Conservation (phyloP, 2,329 filamentous ascomycete genomes). For the Cercospora sesami region DNA sequence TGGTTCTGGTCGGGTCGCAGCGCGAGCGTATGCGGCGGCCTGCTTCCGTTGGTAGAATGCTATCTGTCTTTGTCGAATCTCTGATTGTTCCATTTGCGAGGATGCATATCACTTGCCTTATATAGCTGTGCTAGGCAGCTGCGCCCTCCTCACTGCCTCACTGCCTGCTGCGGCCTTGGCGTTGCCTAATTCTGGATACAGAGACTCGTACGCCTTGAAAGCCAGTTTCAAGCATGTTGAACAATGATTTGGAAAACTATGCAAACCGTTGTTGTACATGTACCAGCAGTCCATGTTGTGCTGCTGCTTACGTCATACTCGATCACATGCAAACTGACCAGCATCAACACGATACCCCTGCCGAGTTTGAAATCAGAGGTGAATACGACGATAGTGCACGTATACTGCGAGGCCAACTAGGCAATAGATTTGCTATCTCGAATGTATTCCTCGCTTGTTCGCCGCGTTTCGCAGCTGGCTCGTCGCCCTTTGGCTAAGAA, state of each 20-base stretch:
- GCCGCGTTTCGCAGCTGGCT: not conserved
- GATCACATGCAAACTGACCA: not conserved
- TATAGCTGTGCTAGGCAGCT: constrained; percentile 1
- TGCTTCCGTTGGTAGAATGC: not conserved
- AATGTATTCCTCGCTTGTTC: not conserved
- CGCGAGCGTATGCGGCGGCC: not conserved
- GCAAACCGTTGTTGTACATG: not conserved
- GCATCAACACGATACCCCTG: constrained; percentile 2
- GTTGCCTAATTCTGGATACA: not conserved
- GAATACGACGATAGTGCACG: not conserved
- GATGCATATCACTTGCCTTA: not conserved
- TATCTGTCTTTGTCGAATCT: not conserved
- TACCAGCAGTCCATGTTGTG: not conserved
- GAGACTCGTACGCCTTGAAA: not conserved
- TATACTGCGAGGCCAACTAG: not conserved
- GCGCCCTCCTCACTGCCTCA: not conserved
- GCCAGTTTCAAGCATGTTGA: not conserved
- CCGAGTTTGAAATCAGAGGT: not conserved
- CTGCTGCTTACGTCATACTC: not conserved
- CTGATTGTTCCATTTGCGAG: not conserved
- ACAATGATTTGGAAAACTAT: not conserved
- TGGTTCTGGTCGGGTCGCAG: not conserved
- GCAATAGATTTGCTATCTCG: not conserved
- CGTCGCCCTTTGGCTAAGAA: not conserved
- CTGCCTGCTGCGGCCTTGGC: not conserved